phyloP scores from a whole-genome alignment of 192 early-diverging fungal genomes.

The Coemansia aciculifera region DNA sequence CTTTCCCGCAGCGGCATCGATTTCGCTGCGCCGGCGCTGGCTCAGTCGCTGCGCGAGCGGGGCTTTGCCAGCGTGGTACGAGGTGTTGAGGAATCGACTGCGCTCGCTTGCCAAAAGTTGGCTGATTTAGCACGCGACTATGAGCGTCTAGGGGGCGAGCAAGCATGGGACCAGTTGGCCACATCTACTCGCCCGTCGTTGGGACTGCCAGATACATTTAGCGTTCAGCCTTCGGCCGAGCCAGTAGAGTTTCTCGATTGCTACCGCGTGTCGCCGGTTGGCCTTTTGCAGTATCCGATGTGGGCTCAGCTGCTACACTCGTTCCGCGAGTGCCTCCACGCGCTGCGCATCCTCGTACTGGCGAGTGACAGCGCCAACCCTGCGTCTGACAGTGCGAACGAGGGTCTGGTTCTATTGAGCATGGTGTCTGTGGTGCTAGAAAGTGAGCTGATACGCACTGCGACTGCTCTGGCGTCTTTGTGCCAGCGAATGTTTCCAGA shows the following conservation, averaged over 20 bases:
- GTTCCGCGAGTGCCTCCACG: constrained; percentile 47
- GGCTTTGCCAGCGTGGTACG: constrained; percentile 42
- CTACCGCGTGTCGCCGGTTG: constrained; percentile 44
- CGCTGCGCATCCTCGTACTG: constrained; percentile 48
- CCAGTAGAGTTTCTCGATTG: constrained; percentile 30
- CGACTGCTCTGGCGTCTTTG: constrained; percentile 23
- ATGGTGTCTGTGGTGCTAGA: constrained; percentile 48
- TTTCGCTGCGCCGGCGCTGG: constrained; percentile 31
- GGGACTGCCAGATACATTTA: constrained; percentile 20
- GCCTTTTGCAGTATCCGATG: constrained; percentile 48
- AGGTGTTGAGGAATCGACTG: constrained; percentile 29
- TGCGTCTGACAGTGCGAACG: neutral
- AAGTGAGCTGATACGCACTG: constrained; percentile 36
- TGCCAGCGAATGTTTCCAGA: neutral
- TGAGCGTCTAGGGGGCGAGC: neutral
- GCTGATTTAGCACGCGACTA: neutral
- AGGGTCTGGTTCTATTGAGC: constrained; percentile 26
- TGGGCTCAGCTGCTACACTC: constrained; percentile 38
- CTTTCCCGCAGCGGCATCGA: constrained; percentile 28
- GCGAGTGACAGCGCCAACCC: constrained; percentile 25
- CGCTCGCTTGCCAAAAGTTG: constrained; percentile 15
- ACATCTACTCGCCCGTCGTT: constrained; percentile 31
- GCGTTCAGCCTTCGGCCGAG: neutral
- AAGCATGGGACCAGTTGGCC: constrained; percentile 41
- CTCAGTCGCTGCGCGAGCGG: constrained; percentile 34